Base-by-base conservation (phyloP, 1,139 yeast genomes). In the Tardiomyces digboiensis region DNA sequence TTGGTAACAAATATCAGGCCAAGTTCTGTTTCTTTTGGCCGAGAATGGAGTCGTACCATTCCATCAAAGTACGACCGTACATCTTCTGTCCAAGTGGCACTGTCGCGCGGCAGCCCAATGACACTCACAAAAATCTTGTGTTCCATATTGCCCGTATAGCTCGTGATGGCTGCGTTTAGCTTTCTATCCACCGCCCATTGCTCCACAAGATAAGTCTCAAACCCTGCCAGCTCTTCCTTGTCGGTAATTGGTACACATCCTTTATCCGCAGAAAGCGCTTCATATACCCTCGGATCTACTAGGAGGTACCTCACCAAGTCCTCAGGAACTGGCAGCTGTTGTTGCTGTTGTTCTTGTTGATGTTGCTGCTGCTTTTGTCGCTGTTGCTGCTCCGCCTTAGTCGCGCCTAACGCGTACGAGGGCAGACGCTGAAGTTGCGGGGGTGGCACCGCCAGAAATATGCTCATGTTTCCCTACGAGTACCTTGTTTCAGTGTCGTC, bases 201-300 rank as follows among this genome's bases (percentile, higher is more conserved):
- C 59, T 91, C 97, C 12, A 89, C 95, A 41, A 91, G 70, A 57
- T 91, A 91, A 21, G 85, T 75, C 60, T 91, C 97, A 59, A 83
- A 86, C 1, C 97, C 97, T 29, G 46, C 36, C 39, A 53, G 42
- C 8, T 18, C 33, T 16, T 53, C 49, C 26, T 41, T 41, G 19
- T 33, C 37, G 5, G 37, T n/a, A 16, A 26, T 26, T 8, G 33
- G 8, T 5, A 26, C 33, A 16, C 33, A 26, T 4, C 33, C 33
- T 16, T 26, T 26, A 13, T 26, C 33, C 5, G 5, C 14, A 5
- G 33, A n/a, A 5, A 26, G 10, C 33, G 14, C 33, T 5, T 5
- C 8, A 8, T 5, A 26, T 5, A 26, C 33, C 8, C 33, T n/a
- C 5, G 33, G 33, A 26, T 26, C 33, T 16, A 26, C 33, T 8